phyloP scores from a whole-genome alignment of 768 basidiomycete genomes.

The Russula dissimulans region DNA sequence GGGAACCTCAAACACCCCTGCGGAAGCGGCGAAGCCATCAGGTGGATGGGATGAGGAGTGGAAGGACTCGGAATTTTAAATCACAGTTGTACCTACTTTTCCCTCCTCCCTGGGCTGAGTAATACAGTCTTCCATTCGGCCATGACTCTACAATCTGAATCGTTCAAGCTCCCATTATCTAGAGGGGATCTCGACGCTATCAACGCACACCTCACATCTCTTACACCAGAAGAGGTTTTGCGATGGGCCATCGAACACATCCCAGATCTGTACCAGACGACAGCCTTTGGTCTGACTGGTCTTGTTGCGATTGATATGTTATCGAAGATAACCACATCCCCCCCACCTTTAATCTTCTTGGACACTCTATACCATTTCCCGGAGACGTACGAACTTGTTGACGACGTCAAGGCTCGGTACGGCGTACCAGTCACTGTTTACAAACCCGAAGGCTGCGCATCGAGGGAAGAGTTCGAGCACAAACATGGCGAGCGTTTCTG shows the following conservation, averaged over 20 bases:
- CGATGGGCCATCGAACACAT: conserved; percentile 75
- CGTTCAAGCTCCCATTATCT: conserved; percentile 49
- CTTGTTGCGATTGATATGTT: conserved; percentile 94
- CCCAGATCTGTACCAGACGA: conserved; percentile 82
- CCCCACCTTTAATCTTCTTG: conserved; percentile 87
- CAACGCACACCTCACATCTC: conserved; percentile 62
- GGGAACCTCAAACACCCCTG: neutral
- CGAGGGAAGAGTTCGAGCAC: conserved; percentile 63
- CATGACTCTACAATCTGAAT: conserved; percentile 26
- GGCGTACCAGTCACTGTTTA: conserved; percentile 64
- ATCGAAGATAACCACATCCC: conserved; percentile 57
- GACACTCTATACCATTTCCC: conserved; percentile 95
- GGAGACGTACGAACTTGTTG: conserved; percentile 85
- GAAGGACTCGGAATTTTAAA: conserved; percentile 42
- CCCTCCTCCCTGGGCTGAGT: neutral
- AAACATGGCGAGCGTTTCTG: conserved; percentile 76
- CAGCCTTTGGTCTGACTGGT: conserved; percentile 93
- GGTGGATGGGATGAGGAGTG: conserved; percentile 40
- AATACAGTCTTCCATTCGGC: neutral
- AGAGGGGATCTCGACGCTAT: conserved; percentile 50
- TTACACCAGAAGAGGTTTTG: conserved; percentile 79
- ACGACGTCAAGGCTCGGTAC: conserved; percentile 71
- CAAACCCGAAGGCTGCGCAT: conserved; percentile 64
- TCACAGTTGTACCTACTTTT: neutral
- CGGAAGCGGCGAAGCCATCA: conserved; percentile 25